phyloP scores from a whole-genome alignment of 805 yeast genomes.

The Saturnispora serradocipensis region DNA sequence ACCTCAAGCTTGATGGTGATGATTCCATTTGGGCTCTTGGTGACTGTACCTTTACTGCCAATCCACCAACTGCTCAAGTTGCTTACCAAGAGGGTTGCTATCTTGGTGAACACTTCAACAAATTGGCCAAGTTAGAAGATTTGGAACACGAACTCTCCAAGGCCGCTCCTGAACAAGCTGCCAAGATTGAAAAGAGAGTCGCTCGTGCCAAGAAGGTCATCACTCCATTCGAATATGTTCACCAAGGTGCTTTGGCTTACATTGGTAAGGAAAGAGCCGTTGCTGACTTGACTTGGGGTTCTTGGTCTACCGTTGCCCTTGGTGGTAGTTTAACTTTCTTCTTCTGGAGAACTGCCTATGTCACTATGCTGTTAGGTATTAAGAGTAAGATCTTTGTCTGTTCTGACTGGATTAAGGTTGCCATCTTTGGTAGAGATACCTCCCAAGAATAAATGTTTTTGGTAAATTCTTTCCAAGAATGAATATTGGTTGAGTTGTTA shows the following conservation, averaged over 20 bases:
- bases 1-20: constrained; percentile 73
- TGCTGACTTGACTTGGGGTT: constrained; percentile 78
- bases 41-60: constrained; percentile 87
- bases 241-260: constrained; percentile 91
- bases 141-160: constrained; percentile 36
- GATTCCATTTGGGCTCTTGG: constrained; percentile 80
- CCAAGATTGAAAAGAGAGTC: constrained; percentile 30
- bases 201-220: constrained; percentile 31
- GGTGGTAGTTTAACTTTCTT: constrained; percentile 84
- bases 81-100: constrained; percentile 90
- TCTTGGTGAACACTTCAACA: constrained; percentile 64
- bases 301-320: constrained; percentile 67
- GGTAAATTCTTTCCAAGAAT: neutral
- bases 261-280: constrained; percentile 90
- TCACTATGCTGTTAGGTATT: constrained; percentile 83
- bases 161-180: constrained; percentile 27
- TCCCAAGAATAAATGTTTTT: constrained; percentile 44
- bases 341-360: constrained; percentile 93
- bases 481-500: neutral
- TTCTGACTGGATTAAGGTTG: constrained; percentile 83
- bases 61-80: constrained; percentile 95
- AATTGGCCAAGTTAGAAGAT: constrained; percentile 52
- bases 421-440: constrained; percentile 87
- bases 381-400: constrained; percentile 81
- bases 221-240: constrained; percentile 67